These are phyloP conservation scores for Sarocladiaceae sp. DNA, from an alignment of 2,329 filamentous ascomycete genomes.

Conservation along the genomic window DNA sequence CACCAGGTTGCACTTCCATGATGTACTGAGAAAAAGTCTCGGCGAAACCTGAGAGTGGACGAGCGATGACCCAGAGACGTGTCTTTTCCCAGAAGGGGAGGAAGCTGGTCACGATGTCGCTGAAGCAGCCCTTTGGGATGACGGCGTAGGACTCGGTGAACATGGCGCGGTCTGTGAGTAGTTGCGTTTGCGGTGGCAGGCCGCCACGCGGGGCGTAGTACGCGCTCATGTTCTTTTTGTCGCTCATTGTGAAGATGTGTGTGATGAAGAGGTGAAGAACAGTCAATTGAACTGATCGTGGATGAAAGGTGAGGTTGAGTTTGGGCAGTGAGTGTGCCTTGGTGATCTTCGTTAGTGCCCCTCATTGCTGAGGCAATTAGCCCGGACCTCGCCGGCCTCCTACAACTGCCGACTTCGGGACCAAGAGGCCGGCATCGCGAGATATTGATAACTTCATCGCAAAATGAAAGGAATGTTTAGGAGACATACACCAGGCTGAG, in stretches of 20 bases:
- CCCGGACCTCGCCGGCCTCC: no score
- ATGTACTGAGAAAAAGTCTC: slow-evolving; percentile 11
- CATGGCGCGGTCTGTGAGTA: slow-evolving; percentile 11
- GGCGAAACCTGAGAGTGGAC: slow-evolving; percentile 10
- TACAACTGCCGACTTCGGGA: no score
- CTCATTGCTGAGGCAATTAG: no score
- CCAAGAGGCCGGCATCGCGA: no score
- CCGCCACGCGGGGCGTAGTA: slow-evolving; percentile 11
- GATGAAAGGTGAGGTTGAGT: no score
- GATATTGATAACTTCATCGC: no score
- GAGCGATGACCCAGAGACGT: slow-evolving; percentile 11
- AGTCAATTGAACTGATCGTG: no score
- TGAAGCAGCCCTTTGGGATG: slow-evolving; percentile 10
- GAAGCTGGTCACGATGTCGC: slow-evolving; percentile 11
- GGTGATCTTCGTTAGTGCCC: no score
- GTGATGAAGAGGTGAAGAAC: no score
- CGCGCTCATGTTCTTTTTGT: not conserved
- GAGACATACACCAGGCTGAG: no score
- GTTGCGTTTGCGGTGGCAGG: slow-evolving; percentile 10
- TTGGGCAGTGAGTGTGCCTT: no score
- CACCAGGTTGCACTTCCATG: slow-evolving; percentile 11
- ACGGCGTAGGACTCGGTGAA: slow-evolving; percentile 11
- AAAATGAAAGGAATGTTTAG: no score
- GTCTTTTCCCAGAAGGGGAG: slow-evolving; percentile 11
- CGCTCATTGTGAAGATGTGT: not conserved